phyloP scores from a whole-genome alignment of 78 protist species.

The Dictyostelium citrinum region DNA sequence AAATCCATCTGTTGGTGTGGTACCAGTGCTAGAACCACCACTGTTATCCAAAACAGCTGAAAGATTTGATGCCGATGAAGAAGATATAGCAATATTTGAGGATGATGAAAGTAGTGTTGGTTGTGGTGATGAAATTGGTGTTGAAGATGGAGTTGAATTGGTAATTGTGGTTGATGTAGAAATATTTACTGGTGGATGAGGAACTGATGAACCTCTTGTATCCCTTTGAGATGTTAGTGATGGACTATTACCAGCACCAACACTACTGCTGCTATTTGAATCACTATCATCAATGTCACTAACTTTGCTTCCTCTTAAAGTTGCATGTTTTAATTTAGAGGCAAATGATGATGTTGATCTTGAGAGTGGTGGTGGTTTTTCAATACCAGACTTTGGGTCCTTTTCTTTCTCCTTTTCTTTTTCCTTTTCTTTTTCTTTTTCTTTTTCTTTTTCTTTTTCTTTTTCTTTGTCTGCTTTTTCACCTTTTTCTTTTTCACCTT shows the following conservation, averaged over 20 bases:
- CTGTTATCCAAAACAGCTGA: neutral
- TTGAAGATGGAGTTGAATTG: too few species aligned
- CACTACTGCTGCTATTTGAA: neutral
- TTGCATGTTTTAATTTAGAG: conserved; percentile 44
- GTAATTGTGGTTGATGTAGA: neutral
- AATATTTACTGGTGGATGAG: neutral
- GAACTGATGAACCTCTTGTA: neutral
- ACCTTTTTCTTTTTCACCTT: conserved; percentile 22
- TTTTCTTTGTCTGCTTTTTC: conserved; percentile 12
- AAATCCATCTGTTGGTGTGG: neutral
- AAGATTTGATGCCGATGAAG: neutral
- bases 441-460: neutral
- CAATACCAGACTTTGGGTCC: neutral
- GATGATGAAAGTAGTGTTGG: neutral
- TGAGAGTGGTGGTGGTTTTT: neutral
- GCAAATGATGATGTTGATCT: conserved; percentile 38
- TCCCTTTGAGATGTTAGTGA: neutral
- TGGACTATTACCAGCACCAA: neutral
- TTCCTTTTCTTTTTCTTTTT: neutral
- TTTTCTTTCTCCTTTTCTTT: neutral
- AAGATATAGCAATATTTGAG: neutral
- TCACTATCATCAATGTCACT: neutral
- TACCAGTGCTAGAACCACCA: neutral
- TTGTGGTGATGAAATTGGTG: neutral
- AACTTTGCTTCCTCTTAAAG: neutral